phyloP scores from a whole-genome alignment of 2,329 filamentous ascomycete species.

The Ophiostoma triangulosporum region DNA sequence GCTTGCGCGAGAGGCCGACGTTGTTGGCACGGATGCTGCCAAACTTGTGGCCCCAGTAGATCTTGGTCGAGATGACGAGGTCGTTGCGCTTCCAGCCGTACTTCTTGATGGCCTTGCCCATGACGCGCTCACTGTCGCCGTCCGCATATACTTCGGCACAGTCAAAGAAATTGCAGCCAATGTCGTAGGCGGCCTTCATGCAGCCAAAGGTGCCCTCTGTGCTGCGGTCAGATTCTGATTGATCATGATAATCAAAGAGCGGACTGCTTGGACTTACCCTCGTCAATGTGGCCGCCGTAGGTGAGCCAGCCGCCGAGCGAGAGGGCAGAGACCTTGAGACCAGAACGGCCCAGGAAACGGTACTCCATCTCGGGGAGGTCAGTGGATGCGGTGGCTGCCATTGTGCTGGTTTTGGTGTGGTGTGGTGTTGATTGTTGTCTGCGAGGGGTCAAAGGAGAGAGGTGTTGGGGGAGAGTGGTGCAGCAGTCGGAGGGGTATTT shows the following conservation, averaged over 20 bases:
- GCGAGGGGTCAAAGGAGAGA: no score
- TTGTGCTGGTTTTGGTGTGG: neutral
- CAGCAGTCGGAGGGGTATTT: neutral
- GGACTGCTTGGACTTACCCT: conserved; percentile 13
- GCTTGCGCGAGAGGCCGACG: conserved; percentile 35
- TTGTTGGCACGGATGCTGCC: conserved; percentile 43
- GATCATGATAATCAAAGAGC: neutral
- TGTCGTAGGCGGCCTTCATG: conserved; percentile 48
- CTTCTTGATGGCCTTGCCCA: conserved; percentile 48
- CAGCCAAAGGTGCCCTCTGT: conserved; percentile 44
- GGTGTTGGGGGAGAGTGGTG: neutral
- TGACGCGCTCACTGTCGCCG: conserved; percentile 50
- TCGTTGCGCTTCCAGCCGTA: conserved; percentile 49
- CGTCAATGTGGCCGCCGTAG: conserved; percentile 28
- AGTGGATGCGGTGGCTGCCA: neutral
- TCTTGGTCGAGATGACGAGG: conserved; percentile 45
- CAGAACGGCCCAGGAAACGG: conserved; percentile 9
- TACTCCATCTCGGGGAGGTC: conserved; percentile 10
- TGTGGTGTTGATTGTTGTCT: neutral
- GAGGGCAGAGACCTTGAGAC: conserved; percentile 13
- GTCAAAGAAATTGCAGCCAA: conserved; percentile 51
- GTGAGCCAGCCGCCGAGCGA: conserved; percentile 38
- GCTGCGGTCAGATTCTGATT: neutral
- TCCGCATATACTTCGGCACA: conserved; percentile 44
- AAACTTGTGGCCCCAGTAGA: conserved; percentile 51